phyloP scores from a whole-genome alignment of 2,329 filamentous ascomycete species.

The Mariannaea sp. region DNA sequence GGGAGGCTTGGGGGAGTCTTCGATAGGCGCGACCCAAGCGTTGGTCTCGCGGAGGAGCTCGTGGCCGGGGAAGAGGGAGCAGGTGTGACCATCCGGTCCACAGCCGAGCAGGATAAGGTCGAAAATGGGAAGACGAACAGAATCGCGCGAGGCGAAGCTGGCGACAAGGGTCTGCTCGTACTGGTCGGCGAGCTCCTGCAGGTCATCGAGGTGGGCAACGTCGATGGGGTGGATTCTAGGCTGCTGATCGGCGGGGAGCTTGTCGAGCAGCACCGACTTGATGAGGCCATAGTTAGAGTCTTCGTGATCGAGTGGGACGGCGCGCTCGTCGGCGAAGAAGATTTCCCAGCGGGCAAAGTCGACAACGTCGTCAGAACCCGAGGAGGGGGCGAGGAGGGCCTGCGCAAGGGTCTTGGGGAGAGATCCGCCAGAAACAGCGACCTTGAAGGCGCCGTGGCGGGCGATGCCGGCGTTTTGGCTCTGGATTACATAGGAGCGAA shows the following conservation, averaged over 20 bases:
- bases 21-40: constrained; percentile 91
- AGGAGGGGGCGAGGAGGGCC: constrained; percentile 69
- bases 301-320: constrained; percentile 85
- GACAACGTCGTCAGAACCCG: constrained; percentile 63
- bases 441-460: constrained; percentile 84
- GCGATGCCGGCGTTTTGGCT: constrained; percentile 78
- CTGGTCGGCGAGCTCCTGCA: constrained; percentile 88
- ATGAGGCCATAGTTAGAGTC: constrained; percentile 94
- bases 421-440: constrained; percentile 92
- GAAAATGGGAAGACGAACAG: constrained; percentile 92
- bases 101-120: constrained; percentile 92
- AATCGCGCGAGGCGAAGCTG: constrained; percentile 89
- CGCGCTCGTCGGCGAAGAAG: constrained; percentile 97
- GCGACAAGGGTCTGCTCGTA: constrained; percentile 89
- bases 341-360: constrained; percentile 92
- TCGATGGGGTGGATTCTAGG: constrained; percentile 84
- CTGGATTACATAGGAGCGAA: constrained; percentile 82
- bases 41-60: constrained; percentile 81
- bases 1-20: constrained; percentile 94
- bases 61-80: constrained; percentile 92
- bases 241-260: constrained; percentile 71
- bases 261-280: constrained; percentile 85
- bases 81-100: constrained; percentile 95
- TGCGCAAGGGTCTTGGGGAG: constrained; percentile 86
- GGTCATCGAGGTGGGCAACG: constrained; percentile 66